These are phyloP conservation scores for Lathyrus sativus DNA, from an alignment of 306 rosid species.

Conservation along the genomic window DNA sequence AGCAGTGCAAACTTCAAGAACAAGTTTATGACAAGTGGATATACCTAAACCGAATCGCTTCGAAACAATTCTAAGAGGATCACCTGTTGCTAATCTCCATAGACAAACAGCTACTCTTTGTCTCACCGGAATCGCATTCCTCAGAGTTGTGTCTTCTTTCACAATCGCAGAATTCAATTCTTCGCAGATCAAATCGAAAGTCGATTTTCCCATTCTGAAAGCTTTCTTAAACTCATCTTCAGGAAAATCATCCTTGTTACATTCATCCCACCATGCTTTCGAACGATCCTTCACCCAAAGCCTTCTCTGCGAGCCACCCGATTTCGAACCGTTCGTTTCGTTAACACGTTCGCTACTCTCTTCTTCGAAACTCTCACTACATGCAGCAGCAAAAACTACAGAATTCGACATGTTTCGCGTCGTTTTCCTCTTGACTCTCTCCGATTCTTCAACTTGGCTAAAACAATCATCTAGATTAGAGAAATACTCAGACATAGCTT, in stretches of 20 bases:
- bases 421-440: conserved; percentile 50
- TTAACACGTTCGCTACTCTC: conserved; percentile 13
- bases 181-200: conserved; percentile 80
- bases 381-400: conserved; percentile 37
- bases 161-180: conserved; percentile 83
- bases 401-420: conserved; percentile 49
- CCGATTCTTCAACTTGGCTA: conserved; percentile 58
- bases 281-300: conserved; percentile 96
- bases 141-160: conserved; percentile 76
- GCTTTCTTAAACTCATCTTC: conserved; percentile 81
- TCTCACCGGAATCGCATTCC: conserved; percentile 85
- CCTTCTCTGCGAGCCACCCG: conserved; percentile 57
- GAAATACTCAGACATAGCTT: conserved; percentile 56
- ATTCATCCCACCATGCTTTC: conserved; percentile 97
- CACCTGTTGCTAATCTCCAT: conserved; percentile 96
- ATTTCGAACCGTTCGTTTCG: not conserved
- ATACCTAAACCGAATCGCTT: conserved; percentile 86
- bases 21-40: conserved; percentile 89
- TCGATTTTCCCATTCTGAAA: conserved; percentile 78
- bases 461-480: conserved; percentile 50
- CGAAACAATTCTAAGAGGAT: conserved; percentile 84
- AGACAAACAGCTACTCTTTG: conserved; percentile 91
- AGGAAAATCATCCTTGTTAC: conserved; percentile 77
- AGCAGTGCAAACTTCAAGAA: conserved; percentile 91
- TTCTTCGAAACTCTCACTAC: conserved; percentile 38